These are phyloP conservation scores for Echites panduratus DNA, from an alignment of 257 asterid genomes.

Conservation along the genomic window DNA sequence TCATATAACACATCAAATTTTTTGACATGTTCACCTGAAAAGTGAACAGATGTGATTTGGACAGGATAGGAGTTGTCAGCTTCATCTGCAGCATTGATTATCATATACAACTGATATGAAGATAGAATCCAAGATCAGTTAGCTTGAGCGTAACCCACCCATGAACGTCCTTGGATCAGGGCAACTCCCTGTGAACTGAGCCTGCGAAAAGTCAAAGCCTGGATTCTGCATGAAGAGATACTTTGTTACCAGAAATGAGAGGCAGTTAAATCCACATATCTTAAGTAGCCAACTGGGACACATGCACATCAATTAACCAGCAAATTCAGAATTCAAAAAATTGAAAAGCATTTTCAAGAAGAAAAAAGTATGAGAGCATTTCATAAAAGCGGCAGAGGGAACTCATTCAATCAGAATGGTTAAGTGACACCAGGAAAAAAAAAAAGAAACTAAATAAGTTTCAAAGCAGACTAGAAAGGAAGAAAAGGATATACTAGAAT, in stretches of 20 bases:
- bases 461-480: background rate
- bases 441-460: background rate
- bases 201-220: constrained; percentile 83
- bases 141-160: constrained; percentile 50
- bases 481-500: background rate
- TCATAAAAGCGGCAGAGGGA: background rate
- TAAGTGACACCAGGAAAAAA: background rate
- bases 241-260: background rate
- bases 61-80: background rate
- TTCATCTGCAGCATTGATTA: background rate
- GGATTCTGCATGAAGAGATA: constrained; percentile 53
- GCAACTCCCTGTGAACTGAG: constrained; percentile 73
- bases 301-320: background rate
- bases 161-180: constrained; percentile 80
- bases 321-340: background rate
- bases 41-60: background rate
- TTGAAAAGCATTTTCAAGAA: background rate
- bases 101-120: background rate
- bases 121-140: background rate
- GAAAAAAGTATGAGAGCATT: background rate
- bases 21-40: background rate
- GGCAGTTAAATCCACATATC: background rate
- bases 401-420: background rate
- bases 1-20: no score
- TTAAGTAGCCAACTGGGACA: background rate